Evolutionary conservation across 345 rosid genomes (phyloP), one percentile per base, ranked within the genome.

Genomic region (Gynandropsis gynandra): DNA sequence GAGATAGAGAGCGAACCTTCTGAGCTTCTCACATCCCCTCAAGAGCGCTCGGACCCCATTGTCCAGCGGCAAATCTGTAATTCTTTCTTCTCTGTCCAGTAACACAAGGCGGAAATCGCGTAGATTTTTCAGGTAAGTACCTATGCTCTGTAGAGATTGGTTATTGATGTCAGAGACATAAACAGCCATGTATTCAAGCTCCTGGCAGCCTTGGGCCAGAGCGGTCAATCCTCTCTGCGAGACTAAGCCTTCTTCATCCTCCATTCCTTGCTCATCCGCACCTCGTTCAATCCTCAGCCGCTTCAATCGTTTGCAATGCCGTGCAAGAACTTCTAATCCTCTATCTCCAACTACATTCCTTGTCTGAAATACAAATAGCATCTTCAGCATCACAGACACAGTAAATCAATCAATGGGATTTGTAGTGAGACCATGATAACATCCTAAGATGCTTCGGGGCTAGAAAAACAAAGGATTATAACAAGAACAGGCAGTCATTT

Each of bases 281-380:
- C 94, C 95, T 31, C 83, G 79, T 69, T 88, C 98, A 52, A 92
- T 83, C 75, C 98, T 71, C 59, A 92, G 88, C 77, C 98, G 76
- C 72, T 81, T 80, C 61, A 92, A 74, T 19, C 49, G 70, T 71
- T 71, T 80, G 62, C 98, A 88, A 59, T 71, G 61, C 57, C 38
- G 74, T 52, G 94, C 88, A 58, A 92, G 79, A 65, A 81, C 74
- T 75, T 85, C 95, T 63, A 92, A 54, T 50, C 95, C 98, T 64
- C 82, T 70, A 69, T 92, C 98, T 64, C 97, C 97, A 42, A 92
- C 82, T 37, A 83, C 98, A 73, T 82, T 83, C 81, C 98, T 82
- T 5, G 98, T 71, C 98, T 92, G 92, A 67, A 34, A 56, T 27
- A 16, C 31, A 64, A 50, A 57, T 62, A 51, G 51, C 7, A 64